A percentile compares a stretch with the other conserved stretches of the same genome.
Evolutionary conservation across 2,329 filamentous ascomycete genomes (phyloP).

Genomic region (Aspergillus clavatus): DNA sequence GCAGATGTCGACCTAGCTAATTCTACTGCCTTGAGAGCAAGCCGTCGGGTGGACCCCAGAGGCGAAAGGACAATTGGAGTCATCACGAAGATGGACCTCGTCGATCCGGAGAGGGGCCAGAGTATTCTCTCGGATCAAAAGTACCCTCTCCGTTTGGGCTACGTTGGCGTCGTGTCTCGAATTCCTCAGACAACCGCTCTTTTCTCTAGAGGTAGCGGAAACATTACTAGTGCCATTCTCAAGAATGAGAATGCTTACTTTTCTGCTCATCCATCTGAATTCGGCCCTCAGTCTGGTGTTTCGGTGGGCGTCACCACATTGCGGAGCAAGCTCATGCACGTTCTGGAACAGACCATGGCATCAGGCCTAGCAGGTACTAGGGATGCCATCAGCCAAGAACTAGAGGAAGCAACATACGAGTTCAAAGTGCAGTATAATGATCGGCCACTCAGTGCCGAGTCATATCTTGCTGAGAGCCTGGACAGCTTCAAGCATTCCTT

Average conservation of each 20-base stretch:
- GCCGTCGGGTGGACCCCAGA: conserved; percentile 83
- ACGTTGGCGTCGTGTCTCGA: conserved; percentile 89
- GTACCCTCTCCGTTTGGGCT: conserved; percentile 90
- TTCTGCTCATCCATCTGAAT: conserved; percentile 73
- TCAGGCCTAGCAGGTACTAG: conserved; percentile 82
- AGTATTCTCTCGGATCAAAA: conserved; percentile 81
- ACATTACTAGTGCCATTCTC: conserved; percentile 73
- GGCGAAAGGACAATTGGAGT: conserved; percentile 96
- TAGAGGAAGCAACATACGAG: conserved; percentile 95
- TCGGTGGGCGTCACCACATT: conserved; percentile 79
- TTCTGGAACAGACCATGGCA: conserved; percentile 96
- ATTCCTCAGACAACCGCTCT: conserved; percentile 64
- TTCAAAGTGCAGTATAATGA: conserved; percentile 99
- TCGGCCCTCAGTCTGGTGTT: conserved; percentile 67
- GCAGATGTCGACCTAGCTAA: conserved; percentile 97
- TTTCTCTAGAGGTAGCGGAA: conserved; percentile 77
- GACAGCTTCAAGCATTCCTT: conserved; percentile 98
- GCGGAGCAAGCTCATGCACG: conserved; percentile 93
- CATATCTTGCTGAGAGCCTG: conserved; percentile 89
- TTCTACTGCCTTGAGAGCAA: conserved; percentile 85
- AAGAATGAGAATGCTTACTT: conserved; percentile 90
- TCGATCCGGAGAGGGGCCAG: conserved; percentile 74
- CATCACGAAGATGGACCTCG: conserved; percentile 98
- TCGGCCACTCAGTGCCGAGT: conserved; percentile 86
- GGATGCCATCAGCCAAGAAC: conserved; percentile 87